These are phyloP conservation scores for Penicillium sclerotiorum DNA, from an alignment of 2,329 filamentous ascomycete species.

Conservation along the genomic window DNA sequence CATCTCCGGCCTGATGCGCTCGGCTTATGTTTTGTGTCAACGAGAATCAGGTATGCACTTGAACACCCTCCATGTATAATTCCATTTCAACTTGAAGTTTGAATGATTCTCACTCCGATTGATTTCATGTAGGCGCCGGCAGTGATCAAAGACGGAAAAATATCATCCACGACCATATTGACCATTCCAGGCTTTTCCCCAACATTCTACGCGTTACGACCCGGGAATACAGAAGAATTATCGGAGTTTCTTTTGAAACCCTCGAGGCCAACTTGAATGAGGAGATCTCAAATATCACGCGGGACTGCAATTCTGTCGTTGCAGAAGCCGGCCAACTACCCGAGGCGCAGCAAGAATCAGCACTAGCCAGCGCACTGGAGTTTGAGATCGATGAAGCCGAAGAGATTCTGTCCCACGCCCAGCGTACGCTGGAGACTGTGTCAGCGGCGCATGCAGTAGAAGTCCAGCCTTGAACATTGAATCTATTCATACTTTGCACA, in stretches of 20 bases:
- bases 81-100: not conserved
- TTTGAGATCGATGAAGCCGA: not conserved
- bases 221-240: not conserved
- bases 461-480: too few relatives aligned
- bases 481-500: too few relatives aligned
- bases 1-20: slow-evolving; percentile 6
- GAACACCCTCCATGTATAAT: not conserved
- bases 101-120: too few relatives aligned
- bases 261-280: not conserved
- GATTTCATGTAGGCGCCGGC: not conserved
- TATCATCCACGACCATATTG: not conserved
- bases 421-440: not conserved
- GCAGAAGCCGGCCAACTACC: not conserved
- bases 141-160: not conserved
- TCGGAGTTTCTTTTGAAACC: not conserved
- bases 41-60: slow-evolving; percentile 9
- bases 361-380: not conserved
- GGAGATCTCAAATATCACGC: not conserved
- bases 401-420: not conserved
- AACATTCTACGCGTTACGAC: not conserved
- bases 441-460: too few relatives aligned
- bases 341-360: not conserved
- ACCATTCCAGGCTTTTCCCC: not conserved
- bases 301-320: slow-evolving; percentile 1
- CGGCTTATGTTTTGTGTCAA: slow-evolving; percentile 1